Conservation (phyloP, 2,329 filamentous ascomycete genomes). For the Emericellopsis atlantica region DNA sequence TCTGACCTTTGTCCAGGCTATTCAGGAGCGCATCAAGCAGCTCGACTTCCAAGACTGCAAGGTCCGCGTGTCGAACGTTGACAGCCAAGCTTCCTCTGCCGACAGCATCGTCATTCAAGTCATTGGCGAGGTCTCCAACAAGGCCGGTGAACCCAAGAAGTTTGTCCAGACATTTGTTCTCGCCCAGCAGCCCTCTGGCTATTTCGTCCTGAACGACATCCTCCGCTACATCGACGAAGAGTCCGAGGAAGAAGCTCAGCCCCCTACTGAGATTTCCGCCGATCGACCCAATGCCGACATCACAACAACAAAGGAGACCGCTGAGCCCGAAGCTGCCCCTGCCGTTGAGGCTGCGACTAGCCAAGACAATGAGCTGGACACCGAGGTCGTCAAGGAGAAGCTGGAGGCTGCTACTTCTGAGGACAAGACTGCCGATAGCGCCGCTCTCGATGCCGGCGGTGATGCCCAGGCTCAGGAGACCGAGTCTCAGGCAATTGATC, state of each 20-base stretch:
- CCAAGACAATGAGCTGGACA: conserved; percentile 21
- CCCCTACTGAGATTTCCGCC: conserved; percentile 18
- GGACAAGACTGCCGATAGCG: conserved; percentile 19
- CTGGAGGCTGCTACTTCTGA: conserved; percentile 42
- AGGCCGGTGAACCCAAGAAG: conserved; percentile 79
- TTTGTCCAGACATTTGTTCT: conserved; percentile 98
- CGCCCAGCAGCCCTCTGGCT: conserved; percentile 88
- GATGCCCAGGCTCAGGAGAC: conserved; percentile 20
- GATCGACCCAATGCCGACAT: conserved; percentile 21
- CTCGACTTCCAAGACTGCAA: conserved; percentile 97
- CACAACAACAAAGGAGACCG: conserved; percentile 11
- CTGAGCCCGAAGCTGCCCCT: conserved; percentile 11
- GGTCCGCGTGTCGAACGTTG: conserved; percentile 94
- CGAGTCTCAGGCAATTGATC: conserved; percentile 25
- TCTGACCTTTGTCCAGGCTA: conserved; percentile 44
- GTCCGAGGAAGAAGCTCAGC: conserved; percentile 53
- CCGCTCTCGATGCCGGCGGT: conserved; percentile 9
- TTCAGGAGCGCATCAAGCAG: conserved; percentile 86
- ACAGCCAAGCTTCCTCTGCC: conserved; percentile 82
- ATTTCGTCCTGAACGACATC: conserved; percentile 97
- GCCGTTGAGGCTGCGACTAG: conserved; percentile 16
- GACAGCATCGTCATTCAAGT: conserved; percentile 90
- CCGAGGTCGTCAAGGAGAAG: conserved; percentile 57
- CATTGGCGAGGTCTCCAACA: conserved; percentile 96
- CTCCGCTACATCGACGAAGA: conserved; percentile 87